Base-by-base conservation (phyloP, 495 filamentous ascomycete species). In the Penicillium coffeae region DNA sequence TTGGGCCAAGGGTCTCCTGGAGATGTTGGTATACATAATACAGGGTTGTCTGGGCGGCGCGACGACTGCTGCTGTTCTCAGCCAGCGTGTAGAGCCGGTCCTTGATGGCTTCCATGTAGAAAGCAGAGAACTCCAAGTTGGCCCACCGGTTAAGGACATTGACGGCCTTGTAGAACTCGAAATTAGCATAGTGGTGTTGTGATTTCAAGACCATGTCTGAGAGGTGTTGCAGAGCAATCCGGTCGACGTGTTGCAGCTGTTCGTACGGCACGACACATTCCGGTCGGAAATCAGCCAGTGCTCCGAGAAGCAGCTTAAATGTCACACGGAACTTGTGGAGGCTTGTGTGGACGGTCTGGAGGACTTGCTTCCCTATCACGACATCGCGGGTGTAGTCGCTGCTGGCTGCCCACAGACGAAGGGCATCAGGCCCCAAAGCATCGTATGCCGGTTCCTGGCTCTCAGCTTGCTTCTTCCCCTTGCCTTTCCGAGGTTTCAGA, bases 21-120 rank as follows among this genome's bases (percentile, higher is more conserved):
- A 96, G 75, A 44, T 86, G 78, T 3, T 71, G 60, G 38, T 87
- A 82, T 38, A 97, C 78, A 40, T 86, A 69, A 56, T 80, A 80
- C 15, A 95, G 60, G 8, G 90, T 87, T 9, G 79, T 82, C 56
- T 88, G 85, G 3, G 78, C 78, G 15, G 73, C 64, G 8, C 71
- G 66, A 16, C 83, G 68, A 52, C 72, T 72, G 3, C 51, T 62
- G 42, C 74, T 77, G 43, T 76, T 72, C 35, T 79, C 78, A 47
- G 80, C 78, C 18, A 85, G 85, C 21, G 89, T 89, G 71, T 97
- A 97, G 3, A 96, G 68, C 21, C 87, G 74, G 60, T 99, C 93
- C 65, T 97, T 99, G 60, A 90, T 72, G 0, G 86, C 79, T 63
- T 97, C 93, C 42, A 97, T 81, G 69, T 97, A 97, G 62, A 96